Evolutionary conservation across 164 flowering plant species (phyloP), one percentile per base, ranked within the genome.

Genomic region (Piper betle): DNA sequence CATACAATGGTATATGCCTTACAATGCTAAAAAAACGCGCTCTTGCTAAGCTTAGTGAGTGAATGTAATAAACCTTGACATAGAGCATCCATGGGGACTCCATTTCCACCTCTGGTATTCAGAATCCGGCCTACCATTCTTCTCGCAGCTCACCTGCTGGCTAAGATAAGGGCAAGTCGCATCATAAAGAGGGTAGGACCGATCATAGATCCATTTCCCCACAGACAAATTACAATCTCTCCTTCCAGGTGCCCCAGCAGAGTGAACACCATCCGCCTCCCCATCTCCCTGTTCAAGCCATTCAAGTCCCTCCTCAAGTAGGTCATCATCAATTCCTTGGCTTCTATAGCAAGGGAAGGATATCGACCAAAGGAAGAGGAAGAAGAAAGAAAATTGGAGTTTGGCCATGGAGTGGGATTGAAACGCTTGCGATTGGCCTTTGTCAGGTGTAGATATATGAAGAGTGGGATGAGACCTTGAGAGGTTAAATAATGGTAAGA

Each of bases 111-210:
- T 87, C 73, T 90, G 75, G 58, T 85, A 85, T 60, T 80, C 86
- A 46, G 91, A 84, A 76, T 90, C 95, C 5, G 97, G 95, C 61
- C 97, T 63, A 4, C 97, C 97, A 64, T 90, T 90, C 54, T 60
- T 73, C 58, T 69, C 83, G 42, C 95, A 90, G 42, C 78, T 73
- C 6, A 85, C 84, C 4, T 80, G 66, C 4, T 74, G 53, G 68
- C 91, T 84, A 2, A 85, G 79, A 72, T 90, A 90, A 1, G 95
- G 91, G 62, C 97, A 87, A 53, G 55, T 68, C 4, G 86, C 63
- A 37, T 82, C 85, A 61, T 90, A 90, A 12, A 90, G 85, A 61
- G 95, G 95, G 65, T 90, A 90, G 9, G 88, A 74, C 39, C 66
- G 68, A 64, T 87, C 97, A 62, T 61, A 81, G 38, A 81, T 80